Percentiles rank a stretch among this genome's conserved stretches.
phyloP scores from a whole-genome alignment of 2,329 filamentous ascomycete genomes.

The Pezicula rhizophila region DNA sequence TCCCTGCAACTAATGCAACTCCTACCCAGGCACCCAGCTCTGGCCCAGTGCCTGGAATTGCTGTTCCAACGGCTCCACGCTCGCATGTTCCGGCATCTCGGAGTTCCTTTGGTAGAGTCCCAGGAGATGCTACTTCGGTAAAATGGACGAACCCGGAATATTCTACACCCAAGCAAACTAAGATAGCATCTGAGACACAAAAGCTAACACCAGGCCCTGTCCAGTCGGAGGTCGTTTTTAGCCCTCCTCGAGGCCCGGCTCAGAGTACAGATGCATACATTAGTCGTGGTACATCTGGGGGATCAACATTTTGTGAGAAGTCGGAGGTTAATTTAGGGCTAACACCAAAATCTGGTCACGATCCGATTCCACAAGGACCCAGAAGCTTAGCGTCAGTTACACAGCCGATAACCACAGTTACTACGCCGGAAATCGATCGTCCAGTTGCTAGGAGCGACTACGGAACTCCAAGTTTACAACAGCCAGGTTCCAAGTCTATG shows the following conservation, averaged over 20 bases:
- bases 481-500: no score
- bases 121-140: neutral
- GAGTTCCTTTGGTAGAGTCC: neutral
- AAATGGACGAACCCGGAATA: slow-evolving; percentile 4
- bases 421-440: neutral
- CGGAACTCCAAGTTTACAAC: no score
- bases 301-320: neutral
- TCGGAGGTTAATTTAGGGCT: neutral
- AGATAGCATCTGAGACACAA: neutral
- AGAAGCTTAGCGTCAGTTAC: neutral
- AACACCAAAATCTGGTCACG: neutral
- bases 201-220: neutral
- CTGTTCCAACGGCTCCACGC: slow-evolving; percentile 22
- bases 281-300: neutral
- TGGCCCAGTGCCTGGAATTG: slow-evolving; percentile 18
- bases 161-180: neutral
- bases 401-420: neutral
- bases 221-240: neutral
- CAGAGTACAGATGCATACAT: neutral
- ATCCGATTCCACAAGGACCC: neutral
- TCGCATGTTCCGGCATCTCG: slow-evolving; percentile 1
- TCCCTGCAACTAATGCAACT: slow-evolving; percentile 2
- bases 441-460: no score
- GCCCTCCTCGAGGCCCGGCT: neutral
- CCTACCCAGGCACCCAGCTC: slow-evolving; percentile 1